Percentiles rank a stretch among this genome's conserved stretches.
These are phyloP conservation scores for Rhizoclosmatium globosum DNA, from an alignment of 192 early-diverging fungal species.

Conservation along the genomic window DNA sequence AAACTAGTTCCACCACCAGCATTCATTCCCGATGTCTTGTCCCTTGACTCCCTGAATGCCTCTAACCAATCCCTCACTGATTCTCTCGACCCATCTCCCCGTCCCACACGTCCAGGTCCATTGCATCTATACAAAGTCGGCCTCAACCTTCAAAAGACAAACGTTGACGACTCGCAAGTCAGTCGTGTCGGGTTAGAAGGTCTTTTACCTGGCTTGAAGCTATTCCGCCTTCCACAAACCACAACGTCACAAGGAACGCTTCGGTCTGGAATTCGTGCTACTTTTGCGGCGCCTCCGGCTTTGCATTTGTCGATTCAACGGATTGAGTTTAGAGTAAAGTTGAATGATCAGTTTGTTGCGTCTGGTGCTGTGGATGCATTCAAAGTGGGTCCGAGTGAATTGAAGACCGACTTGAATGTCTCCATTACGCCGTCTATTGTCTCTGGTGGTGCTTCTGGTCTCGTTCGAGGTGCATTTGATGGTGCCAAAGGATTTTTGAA, in stretches of 20 bases:
- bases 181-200: background rate
- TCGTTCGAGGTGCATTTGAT: constrained; percentile 1
- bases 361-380: background rate
- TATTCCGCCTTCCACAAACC: background rate
- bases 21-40: background rate
- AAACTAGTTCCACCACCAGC: background rate
- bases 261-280: constrained; percentile 2
- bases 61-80: background rate
- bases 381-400: background rate
- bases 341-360: constrained; percentile 19
- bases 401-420: constrained; percentile 5
- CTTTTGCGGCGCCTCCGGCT: constrained; percentile 10
- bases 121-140: background rate
- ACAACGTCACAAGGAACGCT: constrained; percentile 1
- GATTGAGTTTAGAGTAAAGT: constrained; percentile 16
- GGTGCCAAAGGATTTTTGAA: constrained; percentile 22
- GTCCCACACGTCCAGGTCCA: background rate
- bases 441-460: background rate
- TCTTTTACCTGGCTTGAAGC: constrained; percentile 3
- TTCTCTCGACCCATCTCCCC: background rate
- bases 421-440: constrained; percentile 13
- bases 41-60: background rate
- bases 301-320: constrained; percentile 3
- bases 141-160: background rate
- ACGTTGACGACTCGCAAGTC: background rate